phyloP scores from a whole-genome alignment of 1,139 yeast species.

The Ogataea hybrid region DNA sequence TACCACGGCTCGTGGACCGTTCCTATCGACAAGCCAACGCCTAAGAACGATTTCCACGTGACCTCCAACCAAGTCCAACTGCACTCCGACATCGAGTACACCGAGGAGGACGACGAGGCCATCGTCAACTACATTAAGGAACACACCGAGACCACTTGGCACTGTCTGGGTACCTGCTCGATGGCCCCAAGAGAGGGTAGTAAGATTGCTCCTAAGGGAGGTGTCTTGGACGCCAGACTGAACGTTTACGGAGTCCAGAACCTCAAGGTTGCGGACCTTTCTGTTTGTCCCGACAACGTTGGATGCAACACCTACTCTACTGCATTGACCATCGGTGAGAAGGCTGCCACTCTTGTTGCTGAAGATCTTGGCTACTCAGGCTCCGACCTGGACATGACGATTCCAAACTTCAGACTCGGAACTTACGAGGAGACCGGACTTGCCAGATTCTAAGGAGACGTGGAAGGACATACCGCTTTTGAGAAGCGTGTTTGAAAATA shows the following conservation, averaged over 20 bases:
- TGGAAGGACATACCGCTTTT: constrained; percentile 1
- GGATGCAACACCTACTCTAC: constrained; percentile 37
- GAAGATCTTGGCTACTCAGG: constrained; percentile 30
- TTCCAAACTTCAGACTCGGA: constrained; percentile 27
- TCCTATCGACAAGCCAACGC: constrained; percentile 23
- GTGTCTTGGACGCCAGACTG: constrained; percentile 35
- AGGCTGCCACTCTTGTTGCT: constrained; percentile 32
- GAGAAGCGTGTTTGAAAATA: constrained; percentile 6
- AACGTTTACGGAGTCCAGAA: constrained; percentile 36
- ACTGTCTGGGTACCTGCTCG: constrained; percentile 28
- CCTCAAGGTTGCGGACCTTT: constrained; percentile 36
- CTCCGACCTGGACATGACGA: constrained; percentile 23
- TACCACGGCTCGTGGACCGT: constrained; percentile 30
- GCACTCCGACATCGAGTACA: constrained; percentile 23
- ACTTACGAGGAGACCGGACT: constrained; percentile 28
- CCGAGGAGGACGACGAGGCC: constrained; percentile 25
- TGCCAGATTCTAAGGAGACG: constrained; percentile 22
- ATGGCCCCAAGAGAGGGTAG: constrained; percentile 28
- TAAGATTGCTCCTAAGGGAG: constrained; percentile 28
- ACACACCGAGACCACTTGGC: constrained; percentile 30
- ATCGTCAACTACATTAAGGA: constrained; percentile 27
- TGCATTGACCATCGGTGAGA: constrained; percentile 36
- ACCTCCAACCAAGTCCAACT: constrained; percentile 25
- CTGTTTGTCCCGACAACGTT: constrained; percentile 37
- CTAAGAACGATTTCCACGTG: constrained; percentile 20